Evolutionary conservation across 2,329 filamentous ascomycete species (phyloP), one percentile per base, ranked within the genome.

Genomic region (Colletotrichum eleusines): DNA sequence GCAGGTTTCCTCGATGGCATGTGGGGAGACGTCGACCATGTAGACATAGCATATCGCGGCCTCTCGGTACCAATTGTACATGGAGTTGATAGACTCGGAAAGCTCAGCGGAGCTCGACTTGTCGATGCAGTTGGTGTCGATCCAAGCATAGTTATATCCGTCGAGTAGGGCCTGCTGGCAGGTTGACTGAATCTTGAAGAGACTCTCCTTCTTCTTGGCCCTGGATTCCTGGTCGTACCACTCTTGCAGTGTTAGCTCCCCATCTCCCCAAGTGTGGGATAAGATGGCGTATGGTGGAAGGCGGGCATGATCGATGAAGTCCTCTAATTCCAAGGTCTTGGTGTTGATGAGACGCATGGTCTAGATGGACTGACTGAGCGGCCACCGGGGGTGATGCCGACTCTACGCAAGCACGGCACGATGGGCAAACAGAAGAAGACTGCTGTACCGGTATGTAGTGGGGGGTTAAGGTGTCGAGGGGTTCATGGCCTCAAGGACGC

Each of bases 41-140:
- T 72, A 75, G 11, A 73, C 72, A 38, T 74, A 76, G 53, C 75
- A 76, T 12, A 76, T 20, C 4, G 14, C 61, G 3, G 75, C 69
- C 2, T 63, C 26, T 5, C 54, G 26, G 51, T 75, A 76, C 69
- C 74, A 74, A 9, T 42, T 42, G 63, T 69, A 64, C 69, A 74
- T 73, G 35, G 71, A 73, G 42, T 73, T 73, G 46, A 72, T 66
- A 3, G 64, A 61, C 11, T 74, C 72, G 0, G 68, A 69, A 1
- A 66, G 54, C 18, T 69, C 68, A 0, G 64, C 71, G 5, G 61
- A 66, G 7, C 58, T 73, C 1, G 35, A 42, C 28, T 66, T 72
- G 33, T 73, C 66, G 20, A 65, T 63, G 57, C 57, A 61, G 11
- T 42, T 48, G 20, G 67, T 70, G 28, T 70, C 55, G 5, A 55